Percentiles rank a stretch among this genome's conserved stretches.
phyloP scores from a whole-genome alignment of 176 grass and related monocot species.

The Avena eriantha region DNA sequence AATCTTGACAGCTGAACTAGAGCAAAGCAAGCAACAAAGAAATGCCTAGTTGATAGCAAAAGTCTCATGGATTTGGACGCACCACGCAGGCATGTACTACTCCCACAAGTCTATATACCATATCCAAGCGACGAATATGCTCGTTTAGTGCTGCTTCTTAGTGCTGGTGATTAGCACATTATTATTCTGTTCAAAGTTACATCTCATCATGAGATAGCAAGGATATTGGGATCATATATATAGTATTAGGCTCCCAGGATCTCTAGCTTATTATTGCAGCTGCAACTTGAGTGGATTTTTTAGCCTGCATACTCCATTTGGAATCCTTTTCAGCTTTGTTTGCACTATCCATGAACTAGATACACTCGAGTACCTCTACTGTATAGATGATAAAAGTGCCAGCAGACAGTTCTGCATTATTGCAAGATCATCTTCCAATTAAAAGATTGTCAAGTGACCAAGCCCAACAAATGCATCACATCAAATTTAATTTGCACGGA shows the following conservation, averaged over 20 bases:
- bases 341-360: constrained; percentile 24
- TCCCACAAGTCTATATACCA: neutral
- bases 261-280: constrained; percentile 36
- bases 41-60: constrained; percentile 21
- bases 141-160: constrained; percentile 15
- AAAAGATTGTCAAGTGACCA: constrained; percentile 23
- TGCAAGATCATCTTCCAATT: constrained; percentile 27
- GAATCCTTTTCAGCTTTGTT: constrained; percentile 35
- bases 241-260: constrained; percentile 3
- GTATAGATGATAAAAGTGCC: constrained; percentile 26
- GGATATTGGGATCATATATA: constrained; percentile 29
- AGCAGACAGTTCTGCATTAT: constrained; percentile 31
- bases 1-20: constrained; percentile 37
- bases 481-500: constrained; percentile 28
- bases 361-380: neutral
- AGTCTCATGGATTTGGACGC: neutral
- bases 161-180: constrained; percentile 25
- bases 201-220: constrained; percentile 38
- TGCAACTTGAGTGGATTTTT: constrained; percentile 25
- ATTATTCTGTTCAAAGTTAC: constrained; percentile 44
- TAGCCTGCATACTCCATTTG: constrained; percentile 41
- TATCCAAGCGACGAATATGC: constrained; percentile 41
- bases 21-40: constrained; percentile 20
- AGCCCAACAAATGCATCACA: neutral
- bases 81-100: constrained; percentile 11